Percentiles rank a stretch among this genome's conserved stretches.
Evolutionary conservation across 192 early-diverging fungal genomes (phyloP).

Genomic region (Umbelopsis sp.): DNA sequence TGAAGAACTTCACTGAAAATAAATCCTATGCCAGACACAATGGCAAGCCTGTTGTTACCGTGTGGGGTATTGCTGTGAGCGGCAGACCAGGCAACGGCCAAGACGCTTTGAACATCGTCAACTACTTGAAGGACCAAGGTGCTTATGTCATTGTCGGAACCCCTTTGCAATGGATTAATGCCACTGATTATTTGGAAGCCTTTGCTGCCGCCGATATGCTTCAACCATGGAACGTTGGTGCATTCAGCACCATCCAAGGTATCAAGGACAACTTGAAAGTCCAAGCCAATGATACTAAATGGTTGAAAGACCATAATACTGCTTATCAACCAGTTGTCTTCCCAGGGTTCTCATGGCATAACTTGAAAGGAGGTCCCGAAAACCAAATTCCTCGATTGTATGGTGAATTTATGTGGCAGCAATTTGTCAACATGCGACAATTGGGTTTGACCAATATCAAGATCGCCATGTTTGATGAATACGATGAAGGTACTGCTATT

Average conservation of each 20-base stretch:
- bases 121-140: conserved; percentile 9
- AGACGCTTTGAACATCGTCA: not conserved
- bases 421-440: conserved; percentile 3
- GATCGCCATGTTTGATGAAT: conserved; percentile 8
- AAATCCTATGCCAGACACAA: conserved; percentile 2
- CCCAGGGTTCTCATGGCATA: conserved; percentile 2
- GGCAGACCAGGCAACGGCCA: not conserved
- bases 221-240: conserved; percentile 6
- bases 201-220: conserved; percentile 2
- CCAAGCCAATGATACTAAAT: not conserved
- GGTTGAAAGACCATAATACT: not conserved
- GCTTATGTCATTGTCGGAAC: not conserved
- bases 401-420: conserved; percentile 12
- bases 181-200: not conserved
- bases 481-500: too few relatives aligned
- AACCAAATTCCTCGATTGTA: conserved; percentile 1
- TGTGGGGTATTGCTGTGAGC: not conserved
- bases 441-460: not conserved
- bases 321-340: conserved; percentile 9
- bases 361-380: not conserved
- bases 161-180: not conserved
- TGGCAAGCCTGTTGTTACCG: conserved; percentile 5
- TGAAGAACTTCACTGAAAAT: not conserved
- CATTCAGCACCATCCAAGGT: not conserved
- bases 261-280: not conserved